Percentiles rank a stretch among this genome's conserved stretches.
phyloP scores from a whole-genome alignment of 1,284 basidiomycete species.

The Boletus putidus region DNA sequence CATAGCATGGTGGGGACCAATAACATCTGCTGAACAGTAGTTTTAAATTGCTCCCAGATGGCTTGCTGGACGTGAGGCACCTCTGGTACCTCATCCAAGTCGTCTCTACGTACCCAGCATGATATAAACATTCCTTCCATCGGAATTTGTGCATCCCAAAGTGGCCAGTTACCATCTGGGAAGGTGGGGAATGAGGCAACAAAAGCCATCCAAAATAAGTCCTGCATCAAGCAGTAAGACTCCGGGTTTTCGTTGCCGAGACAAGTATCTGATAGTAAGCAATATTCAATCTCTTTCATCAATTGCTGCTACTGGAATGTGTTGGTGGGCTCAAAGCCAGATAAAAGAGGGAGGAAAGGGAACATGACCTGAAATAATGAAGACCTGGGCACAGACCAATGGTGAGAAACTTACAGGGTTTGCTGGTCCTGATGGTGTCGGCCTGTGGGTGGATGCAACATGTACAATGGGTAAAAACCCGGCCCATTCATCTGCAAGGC shows the following conservation, averaged over 20 bases:
- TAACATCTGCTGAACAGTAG: no score
- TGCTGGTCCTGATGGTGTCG: background rate
- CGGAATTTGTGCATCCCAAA: conserved; percentile 10
- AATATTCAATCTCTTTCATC: background rate
- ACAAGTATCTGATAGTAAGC: background rate
- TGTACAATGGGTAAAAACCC: background rate
- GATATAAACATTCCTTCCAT: conserved; percentile 16
- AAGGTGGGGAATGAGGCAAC: conserved; percentile 10
- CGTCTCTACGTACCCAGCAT: background rate
- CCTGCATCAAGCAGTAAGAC: background rate
- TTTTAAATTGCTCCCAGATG: no score
- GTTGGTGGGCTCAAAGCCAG: background rate
- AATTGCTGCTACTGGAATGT: background rate
- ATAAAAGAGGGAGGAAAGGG: conserved; percentile 8
- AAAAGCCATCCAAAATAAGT: conserved; percentile 18
- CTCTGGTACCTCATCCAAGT: no score
- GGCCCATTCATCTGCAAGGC: background rate
- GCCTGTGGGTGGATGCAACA: background rate
- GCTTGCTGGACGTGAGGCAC: no score
- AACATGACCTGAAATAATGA: conserved; percentile 1
- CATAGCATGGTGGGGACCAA: no score
- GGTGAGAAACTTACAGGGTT: conserved; percentile 1
- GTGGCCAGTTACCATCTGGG: conserved; percentile 6
- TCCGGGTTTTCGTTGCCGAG: background rate
- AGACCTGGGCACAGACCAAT: no score